Percentiles rank a stretch among this genome's conserved stretches.
Conservation (phyloP, 306 rosid species). For the Begonia loranthoides region DNA sequence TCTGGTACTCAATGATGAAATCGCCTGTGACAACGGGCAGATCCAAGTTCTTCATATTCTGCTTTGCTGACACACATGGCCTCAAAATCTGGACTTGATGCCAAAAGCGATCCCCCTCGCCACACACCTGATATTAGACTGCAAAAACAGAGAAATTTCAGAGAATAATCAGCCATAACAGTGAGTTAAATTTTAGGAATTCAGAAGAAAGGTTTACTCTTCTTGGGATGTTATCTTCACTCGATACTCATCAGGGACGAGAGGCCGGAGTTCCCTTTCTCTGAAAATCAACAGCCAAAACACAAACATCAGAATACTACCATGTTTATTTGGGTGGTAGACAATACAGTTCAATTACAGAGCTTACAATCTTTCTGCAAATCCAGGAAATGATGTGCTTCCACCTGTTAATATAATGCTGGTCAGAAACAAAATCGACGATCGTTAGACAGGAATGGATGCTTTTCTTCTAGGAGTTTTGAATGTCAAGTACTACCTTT, state of each 20-base stretch:
- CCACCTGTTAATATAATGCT: conserved; percentile 95
- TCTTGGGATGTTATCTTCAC: conserved; percentile 78
- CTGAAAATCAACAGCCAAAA: conserved; percentile 24
- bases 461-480: background rate
- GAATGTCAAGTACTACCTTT: conserved; percentile 32
- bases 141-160: conserved; percentile 13
- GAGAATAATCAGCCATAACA: conserved; percentile 3
- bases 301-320: background rate
- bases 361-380: conserved; percentile 78
- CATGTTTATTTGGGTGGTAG: no score
- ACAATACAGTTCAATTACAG: background rate
- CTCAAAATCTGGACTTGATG: conserved; percentile 86
- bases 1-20: conserved; percentile 38
- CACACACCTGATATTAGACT: conserved; percentile 82
- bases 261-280: conserved; percentile 88
- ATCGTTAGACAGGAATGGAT: background rate
- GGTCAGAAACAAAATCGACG: conserved; percentile 11
- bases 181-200: background rate
- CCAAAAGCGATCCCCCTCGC: conserved; percentile 89
- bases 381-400: conserved; percentile 71
- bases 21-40: conserved; percentile 88
- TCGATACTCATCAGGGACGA: conserved; percentile 72
- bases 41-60: conserved; percentile 94
- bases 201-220: conserved; percentile 40
- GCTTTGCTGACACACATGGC: conserved; percentile 91